Evolutionary conservation across 306 rosid genomes (phyloP).

Genomic region (Quercus berberidifolia): DNA sequence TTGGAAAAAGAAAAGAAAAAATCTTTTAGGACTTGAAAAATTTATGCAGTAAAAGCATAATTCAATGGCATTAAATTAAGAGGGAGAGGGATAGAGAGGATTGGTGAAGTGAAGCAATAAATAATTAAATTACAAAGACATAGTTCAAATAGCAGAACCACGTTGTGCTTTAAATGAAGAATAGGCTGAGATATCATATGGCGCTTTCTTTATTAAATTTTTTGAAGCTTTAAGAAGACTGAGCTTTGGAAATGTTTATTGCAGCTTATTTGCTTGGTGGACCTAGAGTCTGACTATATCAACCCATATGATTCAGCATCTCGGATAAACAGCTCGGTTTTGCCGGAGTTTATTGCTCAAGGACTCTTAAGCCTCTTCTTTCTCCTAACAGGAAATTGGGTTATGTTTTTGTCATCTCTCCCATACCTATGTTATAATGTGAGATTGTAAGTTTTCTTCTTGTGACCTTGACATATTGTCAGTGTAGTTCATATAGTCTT

Average conservation of each 20-base stretch:
- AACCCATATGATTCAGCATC: conserved; percentile 87
- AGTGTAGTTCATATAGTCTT: not conserved
- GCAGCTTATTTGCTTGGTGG: conserved; percentile 91
- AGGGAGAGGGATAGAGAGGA: not conserved
- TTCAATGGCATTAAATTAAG: too few species aligned
- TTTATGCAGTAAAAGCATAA: not conserved
- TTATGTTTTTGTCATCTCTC: conserved; percentile 54
- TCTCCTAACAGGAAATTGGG: conserved; percentile 73
- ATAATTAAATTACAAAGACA: not conserved
- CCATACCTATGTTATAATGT: conserved; percentile 76
- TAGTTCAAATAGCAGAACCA: not conserved
- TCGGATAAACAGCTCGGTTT: conserved; percentile 57
- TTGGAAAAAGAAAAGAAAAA: not conserved
- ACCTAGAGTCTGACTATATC: conserved; percentile 84
- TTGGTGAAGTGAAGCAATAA: not conserved
- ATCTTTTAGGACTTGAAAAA: not conserved
- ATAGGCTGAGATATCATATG: not conserved
- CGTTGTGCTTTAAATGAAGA: not conserved
- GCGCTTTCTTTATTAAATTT: not conserved
- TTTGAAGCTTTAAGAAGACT: not conserved
- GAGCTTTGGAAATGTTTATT: conserved; percentile 14
- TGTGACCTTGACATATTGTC: conserved; percentile 3
- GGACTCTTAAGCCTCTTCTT: conserved; percentile 56
- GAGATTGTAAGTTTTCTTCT: conserved; percentile 56
- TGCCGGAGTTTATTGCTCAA: conserved; percentile 77